These are phyloP conservation scores for Falciphora oryzae DNA, from an alignment of 2,329 filamentous ascomycete genomes.

Conservation along the genomic window DNA sequence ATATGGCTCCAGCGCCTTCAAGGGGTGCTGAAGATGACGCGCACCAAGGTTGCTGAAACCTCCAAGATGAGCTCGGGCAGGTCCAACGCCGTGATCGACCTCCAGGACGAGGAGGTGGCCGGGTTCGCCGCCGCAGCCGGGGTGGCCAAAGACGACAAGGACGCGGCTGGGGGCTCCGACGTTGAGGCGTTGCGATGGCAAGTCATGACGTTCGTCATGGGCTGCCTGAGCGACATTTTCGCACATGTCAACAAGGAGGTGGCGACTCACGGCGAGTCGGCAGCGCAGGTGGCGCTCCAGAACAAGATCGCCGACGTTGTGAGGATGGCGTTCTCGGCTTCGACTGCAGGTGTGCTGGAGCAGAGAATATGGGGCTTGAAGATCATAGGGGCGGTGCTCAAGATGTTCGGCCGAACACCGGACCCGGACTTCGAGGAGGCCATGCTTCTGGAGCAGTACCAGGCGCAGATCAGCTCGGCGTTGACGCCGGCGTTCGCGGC, in stretches of 20 bases:
- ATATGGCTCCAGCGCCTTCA: conserved; percentile 90
- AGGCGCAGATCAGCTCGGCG: conserved; percentile 95
- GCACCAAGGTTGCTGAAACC: conserved; percentile 56
- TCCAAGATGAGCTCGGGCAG: conserved; percentile 31
- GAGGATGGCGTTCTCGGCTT: conserved; percentile 94
- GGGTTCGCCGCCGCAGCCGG: conserved; percentile 79
- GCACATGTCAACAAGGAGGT: conserved; percentile 72
- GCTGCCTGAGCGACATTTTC: conserved; percentile 79
- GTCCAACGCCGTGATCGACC: conserved; percentile 57
- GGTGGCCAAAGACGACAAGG: conserved; percentile 51
- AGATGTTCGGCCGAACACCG: conserved; percentile 91
- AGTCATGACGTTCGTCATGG: conserved; percentile 88
- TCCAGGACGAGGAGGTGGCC: conserved; percentile 94
- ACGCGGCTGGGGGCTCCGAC: conserved; percentile 43
- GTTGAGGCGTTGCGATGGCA: conserved; percentile 95
- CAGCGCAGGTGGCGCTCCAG: conserved; percentile 73
- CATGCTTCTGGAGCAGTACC: conserved; percentile 93
- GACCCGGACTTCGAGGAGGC: conserved; percentile 98
- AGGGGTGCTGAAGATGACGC: conserved; percentile 80
- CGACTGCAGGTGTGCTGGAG: conserved; percentile 86
- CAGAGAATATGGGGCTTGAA: conserved; percentile 86
- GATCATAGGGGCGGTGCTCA: conserved; percentile 88
- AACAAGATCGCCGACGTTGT: conserved; percentile 85
- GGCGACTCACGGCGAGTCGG: conserved; percentile 69
- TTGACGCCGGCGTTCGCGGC: conserved; percentile 92